A percentile compares a stretch with the other conserved stretches of the same genome.
Conservation (phyloP, 805 yeast species). For the Saturnispora halmiae region DNA sequence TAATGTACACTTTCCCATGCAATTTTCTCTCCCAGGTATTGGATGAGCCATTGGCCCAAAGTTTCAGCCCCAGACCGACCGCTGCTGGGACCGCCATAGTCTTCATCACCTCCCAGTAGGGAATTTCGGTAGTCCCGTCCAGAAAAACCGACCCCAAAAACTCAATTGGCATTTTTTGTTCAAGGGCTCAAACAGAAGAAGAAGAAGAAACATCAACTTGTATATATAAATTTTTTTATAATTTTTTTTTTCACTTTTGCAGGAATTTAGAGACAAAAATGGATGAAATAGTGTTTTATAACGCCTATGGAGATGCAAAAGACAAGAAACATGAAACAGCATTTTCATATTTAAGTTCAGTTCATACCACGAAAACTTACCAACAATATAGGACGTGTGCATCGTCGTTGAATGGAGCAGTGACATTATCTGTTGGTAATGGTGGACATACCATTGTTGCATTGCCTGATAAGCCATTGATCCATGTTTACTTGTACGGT, state of each 20-base stretch:
- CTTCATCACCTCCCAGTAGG: slow-evolving; percentile 59
- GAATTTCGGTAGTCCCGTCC: slow-evolving; percentile 70
- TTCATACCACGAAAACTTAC: slow-evolving; percentile 40
- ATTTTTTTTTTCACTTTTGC: background rate
- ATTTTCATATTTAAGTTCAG: slow-evolving; percentile 32
- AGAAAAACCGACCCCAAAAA: slow-evolving; percentile 57
- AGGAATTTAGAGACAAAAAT: slow-evolving; percentile 18
- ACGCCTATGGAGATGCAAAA: slow-evolving; percentile 35
- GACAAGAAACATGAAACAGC: slow-evolving; percentile 32
- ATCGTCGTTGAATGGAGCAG: slow-evolving; percentile 37
- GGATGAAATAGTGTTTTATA: slow-evolving; percentile 45
- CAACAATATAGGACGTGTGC: slow-evolving; percentile 47
- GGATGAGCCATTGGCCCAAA: slow-evolving; percentile 66
- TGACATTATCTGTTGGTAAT: slow-evolving; percentile 35
- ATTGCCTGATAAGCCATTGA: slow-evolving; percentile 59
- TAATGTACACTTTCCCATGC: slow-evolving; percentile 77
- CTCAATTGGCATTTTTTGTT: slow-evolving; percentile 69
- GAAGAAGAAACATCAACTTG: background rate
- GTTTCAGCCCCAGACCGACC: slow-evolving; percentile 44
- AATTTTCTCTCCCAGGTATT: slow-evolving; percentile 91
- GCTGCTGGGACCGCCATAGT: slow-evolving; percentile 48
- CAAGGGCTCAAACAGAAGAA: too few relatives aligned
- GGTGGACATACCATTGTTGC: slow-evolving; percentile 55
- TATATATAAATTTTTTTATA: background rate
- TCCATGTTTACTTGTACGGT: slow-evolving; percentile 64